These are phyloP conservation scores for Barbarea vulgaris DNA, from an alignment of 345 rosid genomes.

Conservation along the genomic window DNA sequence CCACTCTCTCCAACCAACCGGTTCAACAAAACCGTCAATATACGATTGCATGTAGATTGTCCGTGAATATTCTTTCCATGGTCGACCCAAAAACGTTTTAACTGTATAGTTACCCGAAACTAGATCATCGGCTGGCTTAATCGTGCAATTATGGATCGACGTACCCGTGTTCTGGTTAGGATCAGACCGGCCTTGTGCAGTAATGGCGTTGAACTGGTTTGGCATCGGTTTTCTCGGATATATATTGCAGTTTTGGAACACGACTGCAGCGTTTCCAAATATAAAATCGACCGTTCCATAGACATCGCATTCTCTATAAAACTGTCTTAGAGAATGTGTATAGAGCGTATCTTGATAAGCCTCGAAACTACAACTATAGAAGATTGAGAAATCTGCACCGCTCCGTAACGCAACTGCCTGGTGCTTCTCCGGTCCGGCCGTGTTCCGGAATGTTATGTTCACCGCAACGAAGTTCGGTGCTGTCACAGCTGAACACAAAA, in stretches of 20 bases:
- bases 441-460: conserved; percentile 81
- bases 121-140: conserved; percentile 65
- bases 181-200: conserved; percentile 88
- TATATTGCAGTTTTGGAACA: conserved; percentile 73
- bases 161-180: conserved; percentile 90
- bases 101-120: conserved; percentile 51
- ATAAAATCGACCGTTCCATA: conserved; percentile 94
- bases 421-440: conserved; percentile 83
- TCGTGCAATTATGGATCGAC: conserved; percentile 66
- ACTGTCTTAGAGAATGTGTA: conserved; percentile 79
- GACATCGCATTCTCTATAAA: conserved; percentile 84
- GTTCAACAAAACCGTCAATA: conserved; percentile 56
- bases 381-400: conserved; percentile 78
- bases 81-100: conserved; percentile 75
- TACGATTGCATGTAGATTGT: conserved; percentile 62
- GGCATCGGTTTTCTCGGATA: conserved; percentile 76
- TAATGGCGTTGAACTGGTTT: conserved; percentile 85
- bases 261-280: conserved; percentile 88
- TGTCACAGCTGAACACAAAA: conserved; percentile 64
- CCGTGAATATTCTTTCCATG: conserved; percentile 89
- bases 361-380: conserved; percentile 84
- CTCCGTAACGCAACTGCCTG: conserved; percentile 89
- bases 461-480: conserved; percentile 79
- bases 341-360: conserved; percentile 92
- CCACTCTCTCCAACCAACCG: conserved; percentile 82